Conservation (phyloP, 768 basidiomycete species). For the Lactarius hengduanensis region DNA sequence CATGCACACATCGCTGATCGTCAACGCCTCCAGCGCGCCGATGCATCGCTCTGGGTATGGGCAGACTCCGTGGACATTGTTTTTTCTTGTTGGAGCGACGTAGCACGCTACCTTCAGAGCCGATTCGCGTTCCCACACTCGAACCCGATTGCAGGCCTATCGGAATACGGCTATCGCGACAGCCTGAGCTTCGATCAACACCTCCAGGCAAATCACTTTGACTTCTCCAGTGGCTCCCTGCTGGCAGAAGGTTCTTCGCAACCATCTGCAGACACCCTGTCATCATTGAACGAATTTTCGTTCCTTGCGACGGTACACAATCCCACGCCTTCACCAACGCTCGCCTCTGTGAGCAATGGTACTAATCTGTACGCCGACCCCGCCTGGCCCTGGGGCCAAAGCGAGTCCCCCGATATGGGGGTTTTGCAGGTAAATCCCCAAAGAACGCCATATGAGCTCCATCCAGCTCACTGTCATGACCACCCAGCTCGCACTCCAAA, state of each 20-base stretch:
- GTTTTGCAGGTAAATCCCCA: conserved; percentile 1
- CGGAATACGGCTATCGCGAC: background rate
- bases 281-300: background rate
- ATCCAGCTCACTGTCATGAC: background rate
- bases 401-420: background rate
- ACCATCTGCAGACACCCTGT: background rate
- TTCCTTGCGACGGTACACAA: background rate
- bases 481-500: conserved; percentile 2
- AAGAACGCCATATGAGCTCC: background rate
- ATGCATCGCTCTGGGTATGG: conserved; percentile 14
- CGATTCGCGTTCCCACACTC: background rate
- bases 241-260: background rate
- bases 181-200: background rate
- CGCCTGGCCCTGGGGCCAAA: background rate
- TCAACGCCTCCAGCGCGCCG: conserved; percentile 8
- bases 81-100: background rate
- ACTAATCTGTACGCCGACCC: background rate
- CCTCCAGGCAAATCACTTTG: background rate
- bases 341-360: background rate
- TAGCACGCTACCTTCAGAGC: background rate
- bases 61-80: background rate
- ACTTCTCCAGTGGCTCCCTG: background rate
- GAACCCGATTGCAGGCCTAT: background rate
- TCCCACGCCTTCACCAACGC: background rate
- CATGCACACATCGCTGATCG: conserved; percentile 4